A percentile compares a stretch with the other conserved stretches of the same genome.
Evolutionary conservation across 169 alveolate species (phyloP).

Genomic region (Plasmodium blacklocki): DNA sequence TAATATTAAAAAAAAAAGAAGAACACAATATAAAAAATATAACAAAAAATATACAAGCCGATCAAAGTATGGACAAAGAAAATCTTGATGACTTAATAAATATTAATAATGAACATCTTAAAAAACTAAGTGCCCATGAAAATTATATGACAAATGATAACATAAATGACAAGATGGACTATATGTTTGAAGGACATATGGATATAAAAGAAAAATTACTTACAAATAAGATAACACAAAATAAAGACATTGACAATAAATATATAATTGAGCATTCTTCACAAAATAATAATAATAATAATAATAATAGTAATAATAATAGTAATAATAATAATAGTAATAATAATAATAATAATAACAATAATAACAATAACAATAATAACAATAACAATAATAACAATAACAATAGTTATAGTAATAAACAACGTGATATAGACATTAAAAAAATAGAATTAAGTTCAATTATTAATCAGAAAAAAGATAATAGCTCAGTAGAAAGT

Average conservation of each 20-base stretch:
- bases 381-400: too few relatives aligned
- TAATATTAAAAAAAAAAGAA: conserved; percentile 19
- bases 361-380: too few relatives aligned
- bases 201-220: too few relatives aligned
- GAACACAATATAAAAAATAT: neutral
- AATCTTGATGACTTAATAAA: neutral
- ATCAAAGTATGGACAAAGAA: neutral
- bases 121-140: neutral
- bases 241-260: neutral
- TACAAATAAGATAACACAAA: too few relatives aligned
- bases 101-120: neutral
- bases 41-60: neutral
- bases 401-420: neutral
- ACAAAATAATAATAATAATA: too few relatives aligned
- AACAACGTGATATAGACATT: conserved; percentile 7
- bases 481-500: conserved; percentile 7
- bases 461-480: conserved; percentile 1
- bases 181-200: too few relatives aligned
- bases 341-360: too few relatives aligned
- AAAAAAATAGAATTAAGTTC: conserved; percentile 40
- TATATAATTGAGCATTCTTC: too few relatives aligned
- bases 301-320: too few relatives aligned
- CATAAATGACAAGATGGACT: neutral
- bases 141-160: neutral
- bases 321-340: too few relatives aligned